Evolutionary conservation across 345 rosid species (phyloP), one percentile per base, ranked within the genome.

Genomic region (Moricandia moricandioides): DNA sequence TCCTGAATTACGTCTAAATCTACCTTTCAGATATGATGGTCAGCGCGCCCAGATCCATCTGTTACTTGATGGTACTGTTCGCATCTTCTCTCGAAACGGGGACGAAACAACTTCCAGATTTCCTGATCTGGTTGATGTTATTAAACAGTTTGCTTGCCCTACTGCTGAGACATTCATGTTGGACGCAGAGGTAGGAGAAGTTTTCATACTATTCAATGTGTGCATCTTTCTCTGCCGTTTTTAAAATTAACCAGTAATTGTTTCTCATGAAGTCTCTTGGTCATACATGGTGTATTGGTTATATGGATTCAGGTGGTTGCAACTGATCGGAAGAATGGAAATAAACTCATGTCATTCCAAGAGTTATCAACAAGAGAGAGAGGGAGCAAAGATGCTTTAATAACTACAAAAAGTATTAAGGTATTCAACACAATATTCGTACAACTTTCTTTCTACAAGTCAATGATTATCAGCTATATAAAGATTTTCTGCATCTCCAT

Each of bases 1-100:
- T 66, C 59, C 11, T 65, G 78, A 67, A 13, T 34, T 55, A 43
- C 58, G 37, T 40, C 1, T 57, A 34, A 43, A n/a, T 21, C 60
- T 33, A 35, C 49, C 71, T 83, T 65, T 65, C 85, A 93, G 98
- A 66, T 93, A 89, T 78, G 98, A 91, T 78, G 98, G 97, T 70
- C 96, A 93, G 78, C 96, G 97, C 39, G 93, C 96, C 49, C 98
- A 93, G 82, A 89, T 93, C 75, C 96, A 91, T 83, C 82, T 78
- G 85, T 79, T 86, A 81, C 30, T 34, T 7, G 80, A 89, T 86
- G 92, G 92, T 72, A 76, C 82, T 49, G 69, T 91, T 24, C 91
- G 81, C 45, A 80, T 91, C 33, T 93, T 87, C 82, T 91, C 98
- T 82, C 87, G 93, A 60, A 91, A 91, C 74, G 98, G 98, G 62